Evolutionary conservation across 2,329 filamentous ascomycete species (phyloP).

Genomic region (Aspergillus quadrilineatus): DNA sequence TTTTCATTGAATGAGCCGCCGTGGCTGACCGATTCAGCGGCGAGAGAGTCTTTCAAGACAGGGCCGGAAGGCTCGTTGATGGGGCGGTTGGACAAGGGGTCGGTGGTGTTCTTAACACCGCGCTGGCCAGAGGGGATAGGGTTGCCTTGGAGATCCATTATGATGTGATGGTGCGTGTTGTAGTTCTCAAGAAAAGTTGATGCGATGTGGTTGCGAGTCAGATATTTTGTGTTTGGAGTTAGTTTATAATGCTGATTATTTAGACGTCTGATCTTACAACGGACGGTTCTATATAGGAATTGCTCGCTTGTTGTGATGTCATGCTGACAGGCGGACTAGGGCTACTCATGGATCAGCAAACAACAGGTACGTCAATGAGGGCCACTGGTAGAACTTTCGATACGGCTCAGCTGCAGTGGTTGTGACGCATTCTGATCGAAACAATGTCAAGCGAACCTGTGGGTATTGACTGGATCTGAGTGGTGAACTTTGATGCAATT

Average conservation of each 20-base stretch:
- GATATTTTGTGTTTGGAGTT: not conserved
- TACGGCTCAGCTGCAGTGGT: not conserved
- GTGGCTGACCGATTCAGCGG: conserved; percentile 65
- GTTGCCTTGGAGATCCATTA: conserved; percentile 44
- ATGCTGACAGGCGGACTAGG: conserved; percentile 12
- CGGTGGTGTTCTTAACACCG: conserved; percentile 47
- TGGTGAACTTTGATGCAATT: conserved; percentile 7
- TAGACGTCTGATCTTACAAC: not conserved
- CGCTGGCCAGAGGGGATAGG: conserved; percentile 32
- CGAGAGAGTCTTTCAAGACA: conserved; percentile 69
- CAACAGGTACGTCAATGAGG: conserved; percentile 15
- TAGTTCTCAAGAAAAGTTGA: not conserved
- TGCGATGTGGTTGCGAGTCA: too few species aligned
- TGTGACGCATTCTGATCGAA: not conserved
- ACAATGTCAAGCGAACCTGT: not conserved
- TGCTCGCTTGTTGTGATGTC: conserved; percentile 14
- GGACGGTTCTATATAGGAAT: conserved; percentile 9
- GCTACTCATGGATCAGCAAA: not conserved
- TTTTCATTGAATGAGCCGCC: conserved; percentile 64
- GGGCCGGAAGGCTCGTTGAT: conserved; percentile 63
- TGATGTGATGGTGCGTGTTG: conserved; percentile 10
- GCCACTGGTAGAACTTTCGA: conserved; percentile 1
- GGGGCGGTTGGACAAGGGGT: conserved; percentile 50
- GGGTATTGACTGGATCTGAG: not conserved
- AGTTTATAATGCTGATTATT: not conserved